Conservation (phyloP, 2,329 filamentous ascomycete species). For the Trichoderma sp. region DNA sequence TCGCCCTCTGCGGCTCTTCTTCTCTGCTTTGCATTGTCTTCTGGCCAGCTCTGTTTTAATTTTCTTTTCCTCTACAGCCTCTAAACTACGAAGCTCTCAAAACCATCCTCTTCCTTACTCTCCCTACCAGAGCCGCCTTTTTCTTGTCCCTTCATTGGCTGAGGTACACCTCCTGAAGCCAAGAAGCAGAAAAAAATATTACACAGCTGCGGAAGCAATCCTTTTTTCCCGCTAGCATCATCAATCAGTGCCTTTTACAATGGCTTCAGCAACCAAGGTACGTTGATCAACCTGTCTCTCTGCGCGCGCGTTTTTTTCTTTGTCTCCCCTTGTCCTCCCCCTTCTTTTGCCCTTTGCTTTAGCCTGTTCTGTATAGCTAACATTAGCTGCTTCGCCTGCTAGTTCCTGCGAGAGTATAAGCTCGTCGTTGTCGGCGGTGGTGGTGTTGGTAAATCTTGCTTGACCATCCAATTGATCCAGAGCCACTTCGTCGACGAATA, state of each 20-base stretch:
- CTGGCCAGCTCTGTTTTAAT: conserved; percentile 12
- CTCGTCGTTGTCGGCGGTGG: conserved; percentile 96
- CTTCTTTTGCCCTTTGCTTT: not conserved
- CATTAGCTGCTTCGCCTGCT: conserved; percentile 21
- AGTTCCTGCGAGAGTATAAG: conserved; percentile 92
- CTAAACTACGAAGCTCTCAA: not conserved
- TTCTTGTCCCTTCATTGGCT: not conserved
- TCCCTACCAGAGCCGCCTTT: not conserved
- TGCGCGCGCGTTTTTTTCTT: not conserved
- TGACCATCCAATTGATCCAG: conserved; percentile 95
- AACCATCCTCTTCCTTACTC: not conserved
- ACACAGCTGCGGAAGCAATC: conserved; percentile 10
- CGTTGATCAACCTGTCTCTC: not conserved
- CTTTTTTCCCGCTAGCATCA: conserved; percentile 10
- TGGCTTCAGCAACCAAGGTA: conserved; percentile 39
- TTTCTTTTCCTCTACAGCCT: not conserved
- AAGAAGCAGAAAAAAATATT: not conserved
- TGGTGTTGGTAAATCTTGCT: conserved; percentile 97
- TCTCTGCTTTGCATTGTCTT: conserved; percentile 15
- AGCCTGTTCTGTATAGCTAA: conserved; percentile 22
- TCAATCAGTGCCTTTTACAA: conserved; percentile 25
- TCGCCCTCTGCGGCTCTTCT: conserved; percentile 3
- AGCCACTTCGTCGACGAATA: conserved; percentile 99
- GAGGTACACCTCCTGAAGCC: conserved; percentile 2
- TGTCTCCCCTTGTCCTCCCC: not conserved